phyloP scores from a whole-genome alignment of 345 rosid genomes.

The Hypericum androsaemum region DNA sequence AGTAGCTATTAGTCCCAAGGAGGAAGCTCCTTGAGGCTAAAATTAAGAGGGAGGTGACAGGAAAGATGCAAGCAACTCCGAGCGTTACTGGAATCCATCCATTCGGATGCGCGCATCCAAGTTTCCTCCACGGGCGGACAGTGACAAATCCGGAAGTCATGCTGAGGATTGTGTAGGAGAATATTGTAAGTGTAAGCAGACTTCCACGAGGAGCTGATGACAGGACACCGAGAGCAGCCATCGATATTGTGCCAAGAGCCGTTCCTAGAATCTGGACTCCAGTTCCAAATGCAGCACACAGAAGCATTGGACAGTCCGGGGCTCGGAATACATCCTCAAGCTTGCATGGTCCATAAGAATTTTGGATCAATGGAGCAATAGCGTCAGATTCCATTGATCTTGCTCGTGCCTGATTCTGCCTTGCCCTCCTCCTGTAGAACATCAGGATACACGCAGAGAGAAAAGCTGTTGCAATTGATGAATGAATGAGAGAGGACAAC shows the following conservation, averaged over 20 bases:
- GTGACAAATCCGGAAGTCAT: constrained; percentile 61
- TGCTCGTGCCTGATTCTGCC: constrained; percentile 72
- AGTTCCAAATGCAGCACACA: constrained; percentile 60
- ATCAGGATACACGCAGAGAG: constrained; percentile 79
- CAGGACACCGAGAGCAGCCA: constrained; percentile 74
- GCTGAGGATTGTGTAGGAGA: constrained; percentile 62
- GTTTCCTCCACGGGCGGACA: constrained; percentile 59
- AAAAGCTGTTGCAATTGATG: constrained; percentile 76
- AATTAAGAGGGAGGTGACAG: too few relatives aligned
- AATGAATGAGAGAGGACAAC: constrained; percentile 72
- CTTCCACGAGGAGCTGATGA: constrained; percentile 72
- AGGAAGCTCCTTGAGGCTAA: too few relatives aligned
- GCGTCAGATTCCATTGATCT: constrained; percentile 86
- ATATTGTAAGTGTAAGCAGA: constrained; percentile 56
- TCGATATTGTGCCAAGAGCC: constrained; percentile 56
- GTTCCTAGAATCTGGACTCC: constrained; percentile 72
- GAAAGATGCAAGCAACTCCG: too few relatives aligned
- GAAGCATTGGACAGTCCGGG: constrained; percentile 40
- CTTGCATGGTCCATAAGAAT: constrained; percentile 67
- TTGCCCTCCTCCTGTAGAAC: constrained; percentile 73
- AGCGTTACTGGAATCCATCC: too few relatives aligned
- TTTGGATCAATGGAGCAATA: constrained; percentile 87
- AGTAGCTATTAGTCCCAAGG: constrained; percentile 29
- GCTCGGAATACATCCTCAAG: constrained; percentile 69
- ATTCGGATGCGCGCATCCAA: constrained; percentile 41